Evolutionary conservation across 2,329 filamentous ascomycete genomes (phyloP).

Genomic region (Fusarium annulatum): DNA sequence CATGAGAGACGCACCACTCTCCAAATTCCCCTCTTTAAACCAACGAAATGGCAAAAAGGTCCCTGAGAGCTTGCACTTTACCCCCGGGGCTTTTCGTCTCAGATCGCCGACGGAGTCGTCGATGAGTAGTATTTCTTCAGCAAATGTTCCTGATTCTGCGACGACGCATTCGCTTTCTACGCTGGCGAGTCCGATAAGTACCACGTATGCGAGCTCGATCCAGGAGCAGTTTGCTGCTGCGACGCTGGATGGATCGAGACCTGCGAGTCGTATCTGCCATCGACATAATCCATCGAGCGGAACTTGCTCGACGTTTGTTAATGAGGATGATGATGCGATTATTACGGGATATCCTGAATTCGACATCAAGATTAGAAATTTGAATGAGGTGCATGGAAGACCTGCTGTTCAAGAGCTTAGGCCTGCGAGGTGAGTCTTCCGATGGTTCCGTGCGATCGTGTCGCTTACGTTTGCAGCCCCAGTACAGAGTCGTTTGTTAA

Average conservation of each 20-base stretch:
- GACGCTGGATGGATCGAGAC: constrained; percentile 39
- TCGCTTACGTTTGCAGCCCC: constrained; percentile 29
- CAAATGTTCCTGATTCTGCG: constrained; percentile 53
- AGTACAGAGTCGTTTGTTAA: constrained; percentile 35
- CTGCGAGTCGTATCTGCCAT: constrained; percentile 47
- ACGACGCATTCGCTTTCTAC: constrained; percentile 52
- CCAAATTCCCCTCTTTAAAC: constrained; percentile 35
- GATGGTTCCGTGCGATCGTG: too few relatives aligned
- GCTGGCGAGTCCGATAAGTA: constrained; percentile 52
- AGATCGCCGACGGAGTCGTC: constrained; percentile 53
- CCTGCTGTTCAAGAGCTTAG: constrained; percentile 13
- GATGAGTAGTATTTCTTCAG: constrained; percentile 53
- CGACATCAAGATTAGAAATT: constrained; percentile 39
- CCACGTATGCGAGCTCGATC: constrained; percentile 50
- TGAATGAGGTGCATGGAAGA: constrained; percentile 18
- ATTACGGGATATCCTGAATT: constrained; percentile 45
- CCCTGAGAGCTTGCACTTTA: constrained; percentile 48
- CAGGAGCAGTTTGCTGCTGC: constrained; percentile 48
- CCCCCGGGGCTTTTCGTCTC: constrained; percentile 43
- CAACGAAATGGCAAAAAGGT: constrained; percentile 36
- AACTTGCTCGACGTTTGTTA: constrained; percentile 54
- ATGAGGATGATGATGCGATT: constrained; percentile 48
- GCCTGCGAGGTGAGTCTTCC: constrained; percentile 22
- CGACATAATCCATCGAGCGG: constrained; percentile 49
- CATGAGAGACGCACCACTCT: constrained; percentile 23